Evolutionary conservation across 2,329 filamentous ascomycete genomes (phyloP).

Genomic region (Neospermospora avenae): DNA sequence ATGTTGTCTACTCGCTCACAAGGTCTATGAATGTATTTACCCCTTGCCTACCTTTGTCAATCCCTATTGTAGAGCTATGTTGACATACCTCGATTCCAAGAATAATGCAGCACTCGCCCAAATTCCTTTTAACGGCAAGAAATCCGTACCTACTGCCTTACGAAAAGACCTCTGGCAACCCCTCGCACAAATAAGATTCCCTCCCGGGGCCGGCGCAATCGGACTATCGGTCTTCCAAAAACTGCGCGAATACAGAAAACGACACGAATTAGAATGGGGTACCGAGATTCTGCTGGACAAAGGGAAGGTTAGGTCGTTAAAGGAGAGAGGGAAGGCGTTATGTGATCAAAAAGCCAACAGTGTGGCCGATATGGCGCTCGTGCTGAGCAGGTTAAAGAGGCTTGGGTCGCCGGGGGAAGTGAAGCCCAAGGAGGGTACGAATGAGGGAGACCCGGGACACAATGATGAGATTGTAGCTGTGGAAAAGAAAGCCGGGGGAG

Average conservation of each 20-base stretch:
- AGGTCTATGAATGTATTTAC: conserved; percentile 35
- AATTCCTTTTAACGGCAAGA: conserved; percentile 65
- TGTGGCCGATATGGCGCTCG: conserved; percentile 60
- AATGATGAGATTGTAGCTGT: not conserved
- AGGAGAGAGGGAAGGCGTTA: conserved; percentile 46
- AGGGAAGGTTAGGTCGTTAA: conserved; percentile 29
- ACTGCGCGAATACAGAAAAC: conserved; percentile 60
- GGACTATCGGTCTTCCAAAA: conserved; percentile 60
- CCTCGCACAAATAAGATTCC: conserved; percentile 58
- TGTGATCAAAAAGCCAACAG: conserved; percentile 60
- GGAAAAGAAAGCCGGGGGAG: too few relatives aligned
- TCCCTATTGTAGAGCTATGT: not conserved
- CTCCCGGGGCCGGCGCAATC: conserved; percentile 46
- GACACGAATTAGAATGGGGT: conserved; percentile 62
- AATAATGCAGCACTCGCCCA: conserved; percentile 51
- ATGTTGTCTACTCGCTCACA: conserved; percentile 40
- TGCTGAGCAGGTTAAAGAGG: conserved; percentile 14
- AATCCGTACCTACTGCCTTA: conserved; percentile 58
- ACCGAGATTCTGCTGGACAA: conserved; percentile 40
- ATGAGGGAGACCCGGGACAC: not conserved
- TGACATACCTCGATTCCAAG: conserved; percentile 26
- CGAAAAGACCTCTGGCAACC: conserved; percentile 67
- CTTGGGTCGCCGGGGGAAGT: conserved; percentile 11
- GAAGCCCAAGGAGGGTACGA: conserved; percentile 20
- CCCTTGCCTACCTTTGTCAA: not conserved